Percentiles rank a stretch among this genome's conserved stretches.
Evolutionary conservation across 805 yeast genomes (phyloP).

Genomic region (Jamesozyma rosinii): DNA sequence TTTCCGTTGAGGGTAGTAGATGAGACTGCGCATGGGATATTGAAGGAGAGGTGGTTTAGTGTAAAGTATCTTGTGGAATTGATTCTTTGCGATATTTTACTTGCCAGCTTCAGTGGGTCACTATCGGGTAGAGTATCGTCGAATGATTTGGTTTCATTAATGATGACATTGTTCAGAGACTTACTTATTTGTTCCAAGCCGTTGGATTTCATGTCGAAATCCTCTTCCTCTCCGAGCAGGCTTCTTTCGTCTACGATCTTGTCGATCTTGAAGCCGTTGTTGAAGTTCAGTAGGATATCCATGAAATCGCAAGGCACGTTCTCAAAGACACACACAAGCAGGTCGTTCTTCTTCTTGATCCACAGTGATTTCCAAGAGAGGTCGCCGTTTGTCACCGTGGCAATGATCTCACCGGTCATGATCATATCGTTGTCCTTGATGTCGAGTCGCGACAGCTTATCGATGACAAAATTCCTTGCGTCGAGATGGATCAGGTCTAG

Average conservation of each 20-base stretch:
- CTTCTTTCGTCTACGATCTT: conserved; percentile 8
- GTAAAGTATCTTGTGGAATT: conserved; percentile 60
- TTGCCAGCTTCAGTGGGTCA: conserved; percentile 22
- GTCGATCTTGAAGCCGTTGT: conserved; percentile 18
- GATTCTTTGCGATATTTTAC: conserved; percentile 35
- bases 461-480: conserved; percentile 56
- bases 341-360: conserved; percentile 65
- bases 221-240: conserved; percentile 3
- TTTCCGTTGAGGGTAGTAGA: conserved; percentile 45
- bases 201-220: neutral
- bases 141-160: conserved; percentile 11
- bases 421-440: conserved; percentile 37
- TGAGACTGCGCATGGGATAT: conserved; percentile 67
- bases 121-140: conserved; percentile 15
- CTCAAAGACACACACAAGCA: conserved; percentile 74
- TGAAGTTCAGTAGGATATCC: conserved; percentile 38
- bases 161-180: conserved; percentile 18
- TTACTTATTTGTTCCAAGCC: conserved; percentile 17
- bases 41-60: conserved; percentile 36
- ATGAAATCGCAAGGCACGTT: conserved; percentile 63
- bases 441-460: conserved; percentile 34
- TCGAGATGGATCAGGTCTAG: conserved; percentile 71
- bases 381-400: conserved; percentile 39
- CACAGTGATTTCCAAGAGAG: conserved; percentile 33
- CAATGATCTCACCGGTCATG: conserved; percentile 75